Conservation (phyloP, 208 protist species). For the Herpetomonas muscarum region DNA sequence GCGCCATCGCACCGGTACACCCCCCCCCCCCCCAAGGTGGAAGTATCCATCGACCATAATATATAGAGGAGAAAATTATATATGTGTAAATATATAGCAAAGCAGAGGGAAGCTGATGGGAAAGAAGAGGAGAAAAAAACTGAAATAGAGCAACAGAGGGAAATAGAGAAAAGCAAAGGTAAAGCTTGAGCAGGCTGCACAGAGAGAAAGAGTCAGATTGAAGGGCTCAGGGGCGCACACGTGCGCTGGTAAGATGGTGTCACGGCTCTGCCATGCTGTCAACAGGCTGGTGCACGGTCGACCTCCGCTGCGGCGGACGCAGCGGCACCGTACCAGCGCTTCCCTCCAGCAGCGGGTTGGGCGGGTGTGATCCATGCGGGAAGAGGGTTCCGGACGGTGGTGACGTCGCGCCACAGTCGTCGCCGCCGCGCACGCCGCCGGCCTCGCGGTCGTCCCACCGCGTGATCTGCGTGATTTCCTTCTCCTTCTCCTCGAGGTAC, state of each 20-base stretch:
- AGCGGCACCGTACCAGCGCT: too few species aligned
- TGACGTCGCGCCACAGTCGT: too few species aligned
- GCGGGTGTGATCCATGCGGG: too few species aligned
- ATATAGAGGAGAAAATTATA: not conserved
- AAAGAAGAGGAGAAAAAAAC: not conserved
- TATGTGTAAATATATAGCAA: not conserved
- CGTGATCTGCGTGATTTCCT: slow-evolving; percentile 13
- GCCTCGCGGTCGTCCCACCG: not conserved
- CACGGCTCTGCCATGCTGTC: too few species aligned
- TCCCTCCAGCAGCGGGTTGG: too few species aligned
- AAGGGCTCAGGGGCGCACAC: not conserved
- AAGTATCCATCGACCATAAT: too few species aligned
- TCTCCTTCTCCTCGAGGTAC: slow-evolving; percentile 58
- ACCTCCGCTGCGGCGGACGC: too few species aligned
- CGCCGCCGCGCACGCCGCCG: not conserved
- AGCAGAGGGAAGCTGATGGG: not conserved
- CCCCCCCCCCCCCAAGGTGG: too few species aligned
- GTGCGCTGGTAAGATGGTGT: too few species aligned
- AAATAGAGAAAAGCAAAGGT: not conserved
- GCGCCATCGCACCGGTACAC: too few species aligned
- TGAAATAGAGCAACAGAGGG: not conserved
- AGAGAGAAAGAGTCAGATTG: not conserved
- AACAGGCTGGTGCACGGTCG: too few species aligned
- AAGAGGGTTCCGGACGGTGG: too few species aligned
- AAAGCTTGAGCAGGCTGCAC: not conserved